Evolutionary conservation across 768 basidiomycete species (phyloP).

Genomic region (Dentipellis fragilis): DNA sequence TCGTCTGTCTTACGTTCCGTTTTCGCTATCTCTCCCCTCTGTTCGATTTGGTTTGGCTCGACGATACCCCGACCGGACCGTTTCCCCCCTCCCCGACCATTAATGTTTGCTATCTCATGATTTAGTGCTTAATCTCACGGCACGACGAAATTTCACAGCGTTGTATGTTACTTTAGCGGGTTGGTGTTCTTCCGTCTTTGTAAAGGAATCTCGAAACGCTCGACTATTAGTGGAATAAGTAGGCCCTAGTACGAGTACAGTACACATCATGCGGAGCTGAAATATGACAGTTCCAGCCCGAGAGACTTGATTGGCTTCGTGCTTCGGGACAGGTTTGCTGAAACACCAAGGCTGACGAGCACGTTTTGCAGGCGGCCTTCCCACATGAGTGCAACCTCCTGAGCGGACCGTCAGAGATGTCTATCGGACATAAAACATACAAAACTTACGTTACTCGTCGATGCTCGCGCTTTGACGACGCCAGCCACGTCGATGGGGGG

Average conservation of each 20-base stretch:
- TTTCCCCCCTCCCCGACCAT: neutral
- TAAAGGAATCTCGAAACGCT: neutral
- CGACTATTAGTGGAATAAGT: neutral
- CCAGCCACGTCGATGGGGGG: constrained; percentile 44
- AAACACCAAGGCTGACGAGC: constrained; percentile 80
- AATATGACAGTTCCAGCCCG: constrained; percentile 91
- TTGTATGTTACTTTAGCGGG: neutral
- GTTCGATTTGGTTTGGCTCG: neutral
- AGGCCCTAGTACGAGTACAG: neutral
- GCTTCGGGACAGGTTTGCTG: constrained; percentile 81
- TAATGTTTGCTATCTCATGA: constrained; percentile 4
- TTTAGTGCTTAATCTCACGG: neutral
- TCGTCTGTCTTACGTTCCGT: neutral
- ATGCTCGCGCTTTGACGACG: constrained; percentile 83
- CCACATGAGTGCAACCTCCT: constrained; percentile 91
- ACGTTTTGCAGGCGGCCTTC: constrained; percentile 87
- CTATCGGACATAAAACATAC: neutral
- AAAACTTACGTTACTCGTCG: constrained; percentile 72
- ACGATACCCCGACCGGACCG: neutral
- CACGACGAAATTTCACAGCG: too few relatives aligned
- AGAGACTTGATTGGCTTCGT: constrained; percentile 82
- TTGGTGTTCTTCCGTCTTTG: neutral
- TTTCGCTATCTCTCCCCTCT: neutral
- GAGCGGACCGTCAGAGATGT: neutral
- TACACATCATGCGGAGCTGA: constrained; percentile 46